phyloP scores from a whole-genome alignment of 2,329 filamentous ascomycete species.

The Colletotrichum musae region DNA sequence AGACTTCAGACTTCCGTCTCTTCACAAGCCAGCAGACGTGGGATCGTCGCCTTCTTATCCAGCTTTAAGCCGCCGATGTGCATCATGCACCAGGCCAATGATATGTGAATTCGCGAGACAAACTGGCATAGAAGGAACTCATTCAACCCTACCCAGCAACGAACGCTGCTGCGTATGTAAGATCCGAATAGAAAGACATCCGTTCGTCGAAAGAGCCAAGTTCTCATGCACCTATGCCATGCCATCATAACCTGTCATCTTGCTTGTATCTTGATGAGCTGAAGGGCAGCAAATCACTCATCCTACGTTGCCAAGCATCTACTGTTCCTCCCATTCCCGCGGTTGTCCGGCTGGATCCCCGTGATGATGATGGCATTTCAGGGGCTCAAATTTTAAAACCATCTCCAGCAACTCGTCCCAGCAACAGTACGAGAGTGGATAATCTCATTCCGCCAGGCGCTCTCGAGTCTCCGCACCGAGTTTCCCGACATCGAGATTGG shows the following conservation, averaged over 20 bases:
- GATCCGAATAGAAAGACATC: conserved; percentile 5
- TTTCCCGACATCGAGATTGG: conserved; percentile 33
- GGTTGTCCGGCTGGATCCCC: conserved; percentile 10
- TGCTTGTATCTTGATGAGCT: too few species aligned
- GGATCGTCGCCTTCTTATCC: conserved; percentile 25
- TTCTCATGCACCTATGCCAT: too few species aligned
- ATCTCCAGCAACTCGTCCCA: conserved; percentile 34
- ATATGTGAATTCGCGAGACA: neutral
- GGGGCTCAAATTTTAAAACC: conserved; percentile 27
- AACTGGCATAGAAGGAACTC: conserved; percentile 9
- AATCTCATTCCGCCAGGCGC: conserved; percentile 33
- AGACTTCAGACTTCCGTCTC: conserved; percentile 1
- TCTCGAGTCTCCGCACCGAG: conserved; percentile 12
- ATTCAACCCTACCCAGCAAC: conserved; percentile 26
- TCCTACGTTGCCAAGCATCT: too few species aligned
- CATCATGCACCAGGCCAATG: neutral
- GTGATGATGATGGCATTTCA: conserved; percentile 27
- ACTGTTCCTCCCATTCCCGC: conserved; percentile 7
- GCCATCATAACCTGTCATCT: too few species aligned
- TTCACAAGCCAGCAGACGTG: conserved; percentile 10
- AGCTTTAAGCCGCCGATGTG: conserved; percentile 2
- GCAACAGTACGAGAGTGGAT: conserved; percentile 34
- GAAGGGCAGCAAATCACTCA: too few species aligned
- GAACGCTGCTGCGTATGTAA: neutral
- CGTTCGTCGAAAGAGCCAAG: conserved; percentile 2